Evolutionary conservation across 2,329 filamentous ascomycete genomes (phyloP).

Genomic region (Neopestalotiopsis rosae): DNA sequence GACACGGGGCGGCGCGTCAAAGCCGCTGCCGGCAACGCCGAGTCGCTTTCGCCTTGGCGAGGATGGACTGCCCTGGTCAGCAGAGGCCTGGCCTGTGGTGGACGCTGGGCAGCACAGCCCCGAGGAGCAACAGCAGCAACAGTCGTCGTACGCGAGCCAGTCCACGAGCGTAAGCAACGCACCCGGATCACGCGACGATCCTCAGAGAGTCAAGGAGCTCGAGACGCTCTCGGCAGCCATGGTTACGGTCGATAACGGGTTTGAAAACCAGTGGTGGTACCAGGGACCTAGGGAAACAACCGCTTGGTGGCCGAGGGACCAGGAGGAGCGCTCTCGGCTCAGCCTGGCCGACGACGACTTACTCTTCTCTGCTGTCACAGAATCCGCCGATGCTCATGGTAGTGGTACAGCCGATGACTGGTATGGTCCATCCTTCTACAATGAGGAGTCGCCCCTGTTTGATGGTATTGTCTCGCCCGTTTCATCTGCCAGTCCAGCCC

Average conservation of each 20-base stretch:
- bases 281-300: constrained; percentile 44
- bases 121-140: constrained; percentile 14
- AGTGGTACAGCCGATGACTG: constrained; percentile 19
- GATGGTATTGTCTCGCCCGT: constrained; percentile 43
- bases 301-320: constrained; percentile 25
- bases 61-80: constrained; percentile 53
- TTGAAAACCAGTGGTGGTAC: constrained; percentile 64
- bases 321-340: constrained; percentile 25
- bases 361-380: constrained; percentile 27
- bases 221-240: constrained; percentile 57
- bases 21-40: constrained; percentile 47
- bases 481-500: constrained; percentile 33
- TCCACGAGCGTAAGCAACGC: constrained; percentile 31
- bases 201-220: constrained; percentile 45
- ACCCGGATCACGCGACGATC: constrained; percentile 37
- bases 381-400: constrained; percentile 26
- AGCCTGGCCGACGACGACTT: constrained; percentile 33
- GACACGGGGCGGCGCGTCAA: constrained; percentile 37
- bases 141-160: constrained; percentile 27
- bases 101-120: constrained; percentile 33
- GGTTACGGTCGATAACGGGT: constrained; percentile 63
- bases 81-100: constrained; percentile 39
- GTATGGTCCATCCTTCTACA: constrained; percentile 13
- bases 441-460: constrained; percentile 23
- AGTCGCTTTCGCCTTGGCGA: constrained; percentile 51